A percentile compares a stretch with the other conserved stretches of the same genome.
These are phyloP conservation scores for Xylaria bambusicola DNA, from an alignment of 495 filamentous ascomycete species.

Conservation along the genomic window DNA sequence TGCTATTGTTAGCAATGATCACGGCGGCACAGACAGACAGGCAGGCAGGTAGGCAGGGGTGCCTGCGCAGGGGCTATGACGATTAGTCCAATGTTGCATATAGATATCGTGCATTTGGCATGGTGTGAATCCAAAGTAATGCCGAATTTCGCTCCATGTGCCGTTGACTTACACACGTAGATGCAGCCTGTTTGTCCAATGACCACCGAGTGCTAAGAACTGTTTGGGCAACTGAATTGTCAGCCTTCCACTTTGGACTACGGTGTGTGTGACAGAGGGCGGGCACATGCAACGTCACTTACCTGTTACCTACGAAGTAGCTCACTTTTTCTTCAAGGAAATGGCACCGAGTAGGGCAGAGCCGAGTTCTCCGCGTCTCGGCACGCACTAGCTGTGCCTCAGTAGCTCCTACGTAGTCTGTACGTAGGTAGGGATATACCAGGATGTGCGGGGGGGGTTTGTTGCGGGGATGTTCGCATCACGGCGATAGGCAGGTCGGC, in stretches of 20 bases:
- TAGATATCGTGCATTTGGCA: too few species aligned
- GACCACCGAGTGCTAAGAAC: not conserved
- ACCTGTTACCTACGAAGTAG: not conserved
- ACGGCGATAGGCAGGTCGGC: not conserved
- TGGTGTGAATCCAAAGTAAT: too few species aligned
- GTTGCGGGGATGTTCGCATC: not conserved
- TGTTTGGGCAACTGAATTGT: not conserved
- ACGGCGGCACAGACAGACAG: not conserved
- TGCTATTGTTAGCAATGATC: not conserved
- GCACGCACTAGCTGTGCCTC: not conserved
- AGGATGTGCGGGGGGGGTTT: not conserved
- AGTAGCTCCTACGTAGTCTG: too few species aligned
- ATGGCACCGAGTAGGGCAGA: not conserved
- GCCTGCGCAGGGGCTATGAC: not conserved
- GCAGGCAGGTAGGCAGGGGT: too few species aligned
- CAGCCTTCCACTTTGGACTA: not conserved
- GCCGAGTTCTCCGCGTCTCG: not conserved
- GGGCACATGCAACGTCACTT: slow-evolving; percentile 3
- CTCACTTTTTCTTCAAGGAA: too few species aligned
- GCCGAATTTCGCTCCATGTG: too few species aligned
- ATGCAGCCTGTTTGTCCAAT: not conserved
- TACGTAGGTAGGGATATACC: too few species aligned
- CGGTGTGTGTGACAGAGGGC: not conserved
- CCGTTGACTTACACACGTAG: too few species aligned
- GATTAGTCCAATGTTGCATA: not conserved